phyloP scores from a whole-genome alignment of 768 basidiomycete species.

The Leccinum sublutescens region DNA sequence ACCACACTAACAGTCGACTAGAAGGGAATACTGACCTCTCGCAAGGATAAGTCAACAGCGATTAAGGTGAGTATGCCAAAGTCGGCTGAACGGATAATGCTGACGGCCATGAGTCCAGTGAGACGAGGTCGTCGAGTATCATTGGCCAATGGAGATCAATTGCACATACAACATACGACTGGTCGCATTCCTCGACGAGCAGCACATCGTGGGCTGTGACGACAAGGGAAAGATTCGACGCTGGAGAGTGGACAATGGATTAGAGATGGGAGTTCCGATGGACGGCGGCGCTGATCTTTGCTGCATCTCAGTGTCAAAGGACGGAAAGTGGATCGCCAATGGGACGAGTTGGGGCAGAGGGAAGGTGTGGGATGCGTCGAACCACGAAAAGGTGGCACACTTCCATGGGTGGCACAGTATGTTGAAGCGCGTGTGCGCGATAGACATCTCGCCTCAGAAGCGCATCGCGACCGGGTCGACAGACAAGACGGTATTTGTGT shows the following conservation, averaged over 20 bases:
- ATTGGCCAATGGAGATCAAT: not conserved
- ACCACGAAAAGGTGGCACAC: not conserved
- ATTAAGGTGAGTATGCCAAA: not conserved
- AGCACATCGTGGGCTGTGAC: not conserved
- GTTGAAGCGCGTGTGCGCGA: not conserved
- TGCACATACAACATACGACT: not conserved
- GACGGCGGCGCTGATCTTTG: not conserved
- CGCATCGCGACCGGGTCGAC: not conserved
- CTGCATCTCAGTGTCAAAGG: not conserved
- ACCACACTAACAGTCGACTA: not conserved
- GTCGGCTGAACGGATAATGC: not conserved
- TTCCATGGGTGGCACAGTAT: not conserved
- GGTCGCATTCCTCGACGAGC: not conserved
- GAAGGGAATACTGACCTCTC: not conserved
- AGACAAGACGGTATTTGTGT: not conserved
- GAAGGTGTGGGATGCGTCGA: not conserved
- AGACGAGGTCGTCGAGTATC: no score
- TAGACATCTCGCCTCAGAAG: not conserved
- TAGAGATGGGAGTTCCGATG: not conserved
- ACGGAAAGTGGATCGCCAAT: not conserved
- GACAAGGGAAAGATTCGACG: not conserved
- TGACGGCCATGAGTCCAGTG: not conserved
- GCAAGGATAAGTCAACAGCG: not conserved
- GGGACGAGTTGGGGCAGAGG: not conserved
- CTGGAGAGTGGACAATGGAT: not conserved